These are phyloP conservation scores for Trametes elegans DNA, from an alignment of 768 basidiomycete species.

Conservation along the genomic window DNA sequence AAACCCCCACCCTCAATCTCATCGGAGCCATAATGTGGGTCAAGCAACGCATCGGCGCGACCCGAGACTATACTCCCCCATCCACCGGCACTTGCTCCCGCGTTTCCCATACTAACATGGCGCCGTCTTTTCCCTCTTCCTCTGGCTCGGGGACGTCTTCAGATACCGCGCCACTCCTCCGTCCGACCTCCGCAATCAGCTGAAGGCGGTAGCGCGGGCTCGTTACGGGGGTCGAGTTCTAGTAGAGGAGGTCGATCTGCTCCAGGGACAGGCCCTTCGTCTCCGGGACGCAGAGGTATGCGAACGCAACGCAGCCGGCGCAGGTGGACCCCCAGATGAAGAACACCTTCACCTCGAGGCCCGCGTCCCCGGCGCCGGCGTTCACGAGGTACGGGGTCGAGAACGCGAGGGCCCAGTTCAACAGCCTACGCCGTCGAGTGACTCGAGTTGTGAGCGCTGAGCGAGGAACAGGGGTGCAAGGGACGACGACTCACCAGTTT, in stretches of 20 bases:
- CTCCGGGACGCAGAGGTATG: slow-evolving; percentile 79
- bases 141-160: too few relatives aligned
- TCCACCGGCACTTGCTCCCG: too few relatives aligned
- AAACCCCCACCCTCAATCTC: too few relatives aligned
- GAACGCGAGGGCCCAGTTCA: slow-evolving; percentile 69
- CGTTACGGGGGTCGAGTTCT: slow-evolving; percentile 55
- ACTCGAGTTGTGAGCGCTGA: too few relatives aligned
- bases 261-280: slow-evolving; percentile 81
- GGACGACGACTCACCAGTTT: slow-evolving; percentile 58
- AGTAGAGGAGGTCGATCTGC: slow-evolving; percentile 77
- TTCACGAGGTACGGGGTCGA: slow-evolving; percentile 49
- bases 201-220: slow-evolving; percentile 34
- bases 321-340: slow-evolving; percentile 73
- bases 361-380: slow-evolving; percentile 41
- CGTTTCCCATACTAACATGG: too few relatives aligned
- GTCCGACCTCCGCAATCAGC: too few relatives aligned
- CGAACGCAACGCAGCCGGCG: slow-evolving; percentile 65
- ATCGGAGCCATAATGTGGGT: too few relatives aligned
- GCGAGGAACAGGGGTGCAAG: too few relatives aligned
- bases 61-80: too few relatives aligned
- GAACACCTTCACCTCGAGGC: slow-evolving; percentile 62
- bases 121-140: too few relatives aligned
- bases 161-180: too few relatives aligned
- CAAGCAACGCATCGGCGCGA: too few relatives aligned
- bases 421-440: slow-evolving; percentile 35